Evolutionary conservation across 1,284 basidiomycete genomes (phyloP).

Genomic region (Cystobasidium pallidum): DNA sequence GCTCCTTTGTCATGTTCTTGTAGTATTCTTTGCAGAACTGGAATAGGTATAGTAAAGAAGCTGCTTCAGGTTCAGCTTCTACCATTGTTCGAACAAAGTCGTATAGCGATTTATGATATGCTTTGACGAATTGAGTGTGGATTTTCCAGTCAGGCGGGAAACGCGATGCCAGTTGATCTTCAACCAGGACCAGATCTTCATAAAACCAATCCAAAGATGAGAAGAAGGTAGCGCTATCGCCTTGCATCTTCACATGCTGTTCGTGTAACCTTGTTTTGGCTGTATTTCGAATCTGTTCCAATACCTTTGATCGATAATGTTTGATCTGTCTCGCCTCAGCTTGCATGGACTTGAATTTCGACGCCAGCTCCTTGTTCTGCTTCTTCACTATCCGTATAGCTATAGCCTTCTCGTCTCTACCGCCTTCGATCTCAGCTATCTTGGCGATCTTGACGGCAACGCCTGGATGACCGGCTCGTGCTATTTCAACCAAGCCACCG

Average conservation of each 20-base stretch:
- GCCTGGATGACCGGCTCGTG: conserved; percentile 74
- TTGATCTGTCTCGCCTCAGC: conserved; percentile 85
- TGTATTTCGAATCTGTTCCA: conserved; percentile 76
- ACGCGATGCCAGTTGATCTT: conserved; percentile 81
- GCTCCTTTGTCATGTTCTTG: conserved; percentile 84
- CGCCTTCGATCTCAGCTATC: conserved; percentile 89
- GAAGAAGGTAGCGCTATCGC: conserved; percentile 66
- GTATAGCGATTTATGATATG: conserved; percentile 91
- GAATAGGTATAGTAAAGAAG: conserved; percentile 79
- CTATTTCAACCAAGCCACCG: conserved; percentile 75
- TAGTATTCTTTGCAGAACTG: conserved; percentile 96
- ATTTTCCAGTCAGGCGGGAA: conserved; percentile 81
- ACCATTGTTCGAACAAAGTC: conserved; percentile 72
- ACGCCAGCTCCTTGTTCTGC: conserved; percentile 81
- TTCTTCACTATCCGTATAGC: conserved; percentile 93
- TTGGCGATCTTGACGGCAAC: conserved; percentile 91
- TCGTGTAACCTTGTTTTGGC: conserved; percentile 61
- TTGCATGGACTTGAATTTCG: conserved; percentile 87
- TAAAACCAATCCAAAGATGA: conserved; percentile 86
- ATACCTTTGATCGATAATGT: conserved; percentile 90
- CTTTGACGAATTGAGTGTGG: conserved; percentile 77
- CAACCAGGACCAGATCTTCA: conserved; percentile 88
- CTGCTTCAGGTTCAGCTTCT: conserved; percentile 79
- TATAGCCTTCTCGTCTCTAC: conserved; percentile 92
- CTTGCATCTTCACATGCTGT: conserved; percentile 42